Evolutionary conservation across 2,329 filamentous ascomycete genomes (phyloP), one percentile per base, ranked within the genome.

Genomic region (Colletotrichum sojae): DNA sequence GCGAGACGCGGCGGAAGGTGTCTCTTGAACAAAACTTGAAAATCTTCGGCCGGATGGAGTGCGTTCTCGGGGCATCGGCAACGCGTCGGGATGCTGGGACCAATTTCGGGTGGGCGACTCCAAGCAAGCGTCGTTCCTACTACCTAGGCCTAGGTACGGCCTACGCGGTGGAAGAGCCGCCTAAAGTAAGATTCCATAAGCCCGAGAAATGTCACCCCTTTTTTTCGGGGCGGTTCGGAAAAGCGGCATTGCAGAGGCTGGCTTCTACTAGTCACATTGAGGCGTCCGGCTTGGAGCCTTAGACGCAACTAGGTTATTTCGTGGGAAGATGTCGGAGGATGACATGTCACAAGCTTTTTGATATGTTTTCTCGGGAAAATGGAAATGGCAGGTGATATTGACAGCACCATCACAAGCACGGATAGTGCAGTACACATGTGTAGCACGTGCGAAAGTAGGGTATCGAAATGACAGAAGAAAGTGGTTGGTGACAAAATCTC

Each of bases 31-130:
- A 25, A 25, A 39, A 4, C 40, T n/a, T 43, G 60, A 8, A 27
- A 27, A 36, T 36, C 12, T 15, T 65, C 54, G 66, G 62, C 55
- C 66, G 66, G 54, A 69, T 36, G 66, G 55, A 51, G 51, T 18
- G 20, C 43, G 36, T 25, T 5, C n/a, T 69, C 49, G 55, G 55
- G 54, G 51, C 62, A 63, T 66, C 61, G 66, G 62, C 31, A 66
- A 55, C 25, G 43, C 20, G 49, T 69, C 62, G 55, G 66, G 22
- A 40, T 66, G 51, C 51, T 54, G 39, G 46, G 40, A 40, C 31
- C 22, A 56, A 66, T 51, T 22, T 51, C 36, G 49, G 66, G 49
- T 40, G 39, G 20, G 31, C 27, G 39, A 65, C 40, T 51, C 25
- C 54, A 55, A 25, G 43, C 22, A 52, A 64, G 54, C 57, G 51